Conservation (phyloP, 2,329 filamentous ascomycete species). For the Neocatenulostroma microsporum region DNA sequence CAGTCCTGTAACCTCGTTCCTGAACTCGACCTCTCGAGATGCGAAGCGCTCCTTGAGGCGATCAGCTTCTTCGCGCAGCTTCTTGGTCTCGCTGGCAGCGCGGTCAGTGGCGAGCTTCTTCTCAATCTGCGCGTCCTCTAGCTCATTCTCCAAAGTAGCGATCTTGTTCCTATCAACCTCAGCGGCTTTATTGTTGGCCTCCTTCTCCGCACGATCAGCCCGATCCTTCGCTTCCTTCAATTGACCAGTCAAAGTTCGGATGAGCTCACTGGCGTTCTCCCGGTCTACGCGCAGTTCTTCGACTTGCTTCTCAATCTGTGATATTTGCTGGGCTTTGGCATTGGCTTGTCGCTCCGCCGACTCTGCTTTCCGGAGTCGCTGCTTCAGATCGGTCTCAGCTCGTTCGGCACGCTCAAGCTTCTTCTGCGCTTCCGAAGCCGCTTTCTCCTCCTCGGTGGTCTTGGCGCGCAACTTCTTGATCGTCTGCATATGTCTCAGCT, state of each 20-base stretch:
- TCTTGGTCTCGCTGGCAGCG: slow-evolving; percentile 58
- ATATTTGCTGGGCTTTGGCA: slow-evolving; percentile 53
- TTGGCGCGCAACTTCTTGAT: slow-evolving; percentile 69
- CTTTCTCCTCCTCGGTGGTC: slow-evolving; percentile 45
- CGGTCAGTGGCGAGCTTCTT: slow-evolving; percentile 68
- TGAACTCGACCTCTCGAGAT: slow-evolving; percentile 66
- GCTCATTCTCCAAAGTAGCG: slow-evolving; percentile 53
- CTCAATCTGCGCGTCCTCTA: slow-evolving; percentile 62
- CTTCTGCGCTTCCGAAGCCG: slow-evolving; percentile 44
- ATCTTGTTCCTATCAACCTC: slow-evolving; percentile 55
- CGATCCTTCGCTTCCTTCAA: slow-evolving; percentile 59
- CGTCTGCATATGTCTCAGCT: slow-evolving; percentile 72
- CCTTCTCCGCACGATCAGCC: slow-evolving; percentile 59
- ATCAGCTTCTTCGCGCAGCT: slow-evolving; percentile 64
- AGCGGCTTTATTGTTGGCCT: slow-evolving; percentile 58
- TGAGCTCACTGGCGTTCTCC: slow-evolving; percentile 47
- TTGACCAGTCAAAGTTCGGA: slow-evolving; percentile 62
- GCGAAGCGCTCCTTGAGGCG: slow-evolving; percentile 63
- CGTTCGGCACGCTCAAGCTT: slow-evolving; percentile 61
- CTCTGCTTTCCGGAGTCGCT: slow-evolving; percentile 56
- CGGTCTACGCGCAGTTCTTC: slow-evolving; percentile 27
- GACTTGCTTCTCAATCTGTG: slow-evolving; percentile 44
- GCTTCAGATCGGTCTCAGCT: slow-evolving; percentile 51
- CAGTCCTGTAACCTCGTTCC: slow-evolving; percentile 65
- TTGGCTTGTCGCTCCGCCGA: slow-evolving; percentile 48